Percentiles rank a stretch among this genome's conserved stretches.
Evolutionary conservation across 306 rosid genomes (phyloP).

Genomic region (Corylus heterophylla): DNA sequence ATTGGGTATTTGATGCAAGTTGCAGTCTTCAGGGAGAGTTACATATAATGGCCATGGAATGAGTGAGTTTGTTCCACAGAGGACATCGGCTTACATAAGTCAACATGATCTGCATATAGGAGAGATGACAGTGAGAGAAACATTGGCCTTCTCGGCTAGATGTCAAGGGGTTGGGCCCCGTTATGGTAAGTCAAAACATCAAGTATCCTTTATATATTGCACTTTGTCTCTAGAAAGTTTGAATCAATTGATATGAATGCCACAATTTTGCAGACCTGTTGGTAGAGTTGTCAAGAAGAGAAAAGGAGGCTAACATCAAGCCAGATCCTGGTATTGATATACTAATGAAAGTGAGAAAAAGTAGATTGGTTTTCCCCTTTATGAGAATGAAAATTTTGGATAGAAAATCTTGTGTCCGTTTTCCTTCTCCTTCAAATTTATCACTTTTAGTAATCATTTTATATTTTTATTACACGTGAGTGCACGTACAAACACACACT

Average conservation of each 20-base stretch:
- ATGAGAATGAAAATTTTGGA: not conserved
- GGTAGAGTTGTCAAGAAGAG: constrained; percentile 75
- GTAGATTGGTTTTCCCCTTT: no score
- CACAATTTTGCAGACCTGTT: constrained; percentile 58
- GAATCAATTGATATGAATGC: constrained; percentile 10
- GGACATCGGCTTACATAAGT: constrained; percentile 81
- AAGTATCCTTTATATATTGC: no score
- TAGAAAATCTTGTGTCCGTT: not conserved
- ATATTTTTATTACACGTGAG: no score
- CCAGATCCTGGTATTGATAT: constrained; percentile 87
- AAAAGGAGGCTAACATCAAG: constrained; percentile 72
- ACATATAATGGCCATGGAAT: constrained; percentile 64
- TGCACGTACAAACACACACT: no score
- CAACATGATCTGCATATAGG: constrained; percentile 82
- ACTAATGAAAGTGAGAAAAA: constrained; percentile 59
- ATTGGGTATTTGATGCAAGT: not conserved
- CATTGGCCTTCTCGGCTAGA: constrained; percentile 83
- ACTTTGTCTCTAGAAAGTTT: no score
- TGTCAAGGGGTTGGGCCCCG: constrained; percentile 80
- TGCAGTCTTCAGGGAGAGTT: constrained; percentile 63
- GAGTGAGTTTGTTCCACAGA: constrained; percentile 79
- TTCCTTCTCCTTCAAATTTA: not conserved
- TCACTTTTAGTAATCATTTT: no score
- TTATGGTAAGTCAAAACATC: constrained; percentile 35
- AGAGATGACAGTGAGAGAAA: constrained; percentile 93